Conservation (phyloP, 1,284 basidiomycete species). For the Ustilago sp. region DNA sequence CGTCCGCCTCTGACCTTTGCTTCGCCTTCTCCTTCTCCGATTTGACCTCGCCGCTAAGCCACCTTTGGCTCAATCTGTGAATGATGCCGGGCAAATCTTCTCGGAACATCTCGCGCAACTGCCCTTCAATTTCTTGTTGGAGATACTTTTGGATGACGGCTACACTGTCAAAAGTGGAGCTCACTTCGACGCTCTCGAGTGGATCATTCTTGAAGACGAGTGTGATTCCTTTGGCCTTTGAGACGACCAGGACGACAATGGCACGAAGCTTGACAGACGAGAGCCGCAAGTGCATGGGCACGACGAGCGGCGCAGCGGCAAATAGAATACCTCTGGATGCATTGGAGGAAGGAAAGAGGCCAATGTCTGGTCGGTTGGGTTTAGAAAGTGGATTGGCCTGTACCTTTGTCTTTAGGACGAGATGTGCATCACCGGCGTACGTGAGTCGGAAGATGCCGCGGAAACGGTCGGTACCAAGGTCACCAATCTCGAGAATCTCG, state of each 20-base stretch:
- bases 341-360: conserved; percentile 57
- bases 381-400: conserved; percentile 92
- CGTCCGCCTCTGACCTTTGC: conserved; percentile 27
- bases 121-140: conserved; percentile 87
- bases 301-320: conserved; percentile 71
- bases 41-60: conserved; percentile 74
- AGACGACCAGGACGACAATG: conserved; percentile 97
- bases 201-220: conserved; percentile 99
- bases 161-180: conserved; percentile 96
- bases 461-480: conserved; percentile 94
- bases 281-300: conserved; percentile 97
- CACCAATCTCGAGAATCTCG: conserved; percentile 97
- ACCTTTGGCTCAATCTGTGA: conserved; percentile 92
- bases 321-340: conserved; percentile 66
- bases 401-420: conserved; percentile 95
- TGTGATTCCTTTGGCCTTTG: conserved; percentile 94
- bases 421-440: conserved; percentile 94
- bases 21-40: conserved; percentile 42
- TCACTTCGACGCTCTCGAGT: conserved; percentile 95
- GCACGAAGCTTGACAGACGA: conserved; percentile 92
- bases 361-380: conserved; percentile 48
- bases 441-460: conserved; percentile 96
- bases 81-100: conserved; percentile 98
- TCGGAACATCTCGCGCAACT: conserved; percentile 96
- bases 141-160: conserved; percentile 85